Conservation (phyloP, 2,329 filamentous ascomycete species). For the Cryphonectria parasitica region DNA sequence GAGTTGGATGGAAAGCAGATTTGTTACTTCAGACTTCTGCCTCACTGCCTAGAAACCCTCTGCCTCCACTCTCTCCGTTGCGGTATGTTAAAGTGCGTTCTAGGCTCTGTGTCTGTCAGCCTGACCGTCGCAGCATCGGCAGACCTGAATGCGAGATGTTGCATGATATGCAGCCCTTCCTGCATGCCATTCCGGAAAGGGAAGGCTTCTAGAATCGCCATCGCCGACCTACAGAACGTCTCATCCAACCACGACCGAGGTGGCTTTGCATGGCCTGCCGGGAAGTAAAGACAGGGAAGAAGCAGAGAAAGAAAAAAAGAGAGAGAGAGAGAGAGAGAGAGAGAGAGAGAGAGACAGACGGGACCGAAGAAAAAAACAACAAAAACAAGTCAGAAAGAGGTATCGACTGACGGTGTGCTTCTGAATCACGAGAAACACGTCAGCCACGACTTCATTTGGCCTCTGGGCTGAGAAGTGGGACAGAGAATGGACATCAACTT, state of each 20-base stretch:
- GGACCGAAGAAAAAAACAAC: background rate
- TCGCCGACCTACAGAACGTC: background rate
- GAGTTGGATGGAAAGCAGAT: background rate
- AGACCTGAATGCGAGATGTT: background rate
- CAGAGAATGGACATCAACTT: background rate
- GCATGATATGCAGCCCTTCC: background rate
- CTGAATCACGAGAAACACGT: background rate
- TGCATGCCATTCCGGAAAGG: conserved; percentile 10
- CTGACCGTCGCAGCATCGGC: background rate
- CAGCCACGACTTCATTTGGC: conserved; percentile 2
- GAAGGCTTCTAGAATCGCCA: conserved; percentile 16
- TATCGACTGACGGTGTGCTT: background rate
- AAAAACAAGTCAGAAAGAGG: background rate
- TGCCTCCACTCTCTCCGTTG: background rate
- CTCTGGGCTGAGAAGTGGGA: conserved; percentile 4
- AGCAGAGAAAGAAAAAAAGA: background rate
- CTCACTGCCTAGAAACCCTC: background rate
- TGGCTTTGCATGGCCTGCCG: background rate
- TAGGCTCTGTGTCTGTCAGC: background rate
- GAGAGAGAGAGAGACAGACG: too few relatives aligned
- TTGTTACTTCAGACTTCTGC: background rate
- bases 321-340: background rate
- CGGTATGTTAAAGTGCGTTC: background rate
- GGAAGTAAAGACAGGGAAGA: background rate
- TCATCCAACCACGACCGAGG: background rate